Evolutionary conservation across 1,139 yeast species (phyloP).

Genomic region (Entelexis sorbosivorans): DNA sequence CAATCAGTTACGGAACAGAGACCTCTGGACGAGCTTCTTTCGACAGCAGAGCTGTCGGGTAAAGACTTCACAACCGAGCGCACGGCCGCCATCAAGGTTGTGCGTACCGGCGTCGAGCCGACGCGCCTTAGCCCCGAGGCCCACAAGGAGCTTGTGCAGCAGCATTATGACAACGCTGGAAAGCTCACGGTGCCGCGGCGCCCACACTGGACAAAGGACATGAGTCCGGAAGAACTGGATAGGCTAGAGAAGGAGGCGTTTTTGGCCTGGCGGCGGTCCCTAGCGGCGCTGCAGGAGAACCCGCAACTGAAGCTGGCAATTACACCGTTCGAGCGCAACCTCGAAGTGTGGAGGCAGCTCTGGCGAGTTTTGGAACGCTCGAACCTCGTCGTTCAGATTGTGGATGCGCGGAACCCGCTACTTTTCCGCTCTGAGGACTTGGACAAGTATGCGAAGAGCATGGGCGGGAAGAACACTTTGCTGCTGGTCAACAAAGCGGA

Average conservation of each 20-base stretch:
- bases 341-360: constrained; percentile 96
- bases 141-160: constrained; percentile 47
- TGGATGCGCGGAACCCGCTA: constrained; percentile 91
- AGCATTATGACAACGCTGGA: constrained; percentile 65
- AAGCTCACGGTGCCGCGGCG: constrained; percentile 89
- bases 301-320: constrained; percentile 54
- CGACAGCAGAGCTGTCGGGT: constrained; percentile 90
- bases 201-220: constrained; percentile 69
- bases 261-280: constrained; percentile 82
- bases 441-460: constrained; percentile 68
- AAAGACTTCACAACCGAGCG: constrained; percentile 93
- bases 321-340: constrained; percentile 93
- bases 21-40: constrained; percentile 85
- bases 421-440: constrained; percentile 83
- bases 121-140: constrained; percentile 60
- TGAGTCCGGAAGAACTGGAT: constrained; percentile 68
- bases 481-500: constrained; percentile 91
- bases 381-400: constrained; percentile 91
- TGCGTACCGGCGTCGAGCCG: constrained; percentile 34
- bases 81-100: constrained; percentile 70
- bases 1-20: constrained; percentile 92
- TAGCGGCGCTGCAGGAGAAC: constrained; percentile 74
- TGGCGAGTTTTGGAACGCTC: constrained; percentile 98
- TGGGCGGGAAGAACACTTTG: constrained; percentile 55
- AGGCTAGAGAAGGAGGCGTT: constrained; percentile 84